A percentile compares a stretch with the other conserved stretches of the same genome.
phyloP scores from a whole-genome alignment of 2,329 filamentous ascomycete species.

The Curvularia sp. region DNA sequence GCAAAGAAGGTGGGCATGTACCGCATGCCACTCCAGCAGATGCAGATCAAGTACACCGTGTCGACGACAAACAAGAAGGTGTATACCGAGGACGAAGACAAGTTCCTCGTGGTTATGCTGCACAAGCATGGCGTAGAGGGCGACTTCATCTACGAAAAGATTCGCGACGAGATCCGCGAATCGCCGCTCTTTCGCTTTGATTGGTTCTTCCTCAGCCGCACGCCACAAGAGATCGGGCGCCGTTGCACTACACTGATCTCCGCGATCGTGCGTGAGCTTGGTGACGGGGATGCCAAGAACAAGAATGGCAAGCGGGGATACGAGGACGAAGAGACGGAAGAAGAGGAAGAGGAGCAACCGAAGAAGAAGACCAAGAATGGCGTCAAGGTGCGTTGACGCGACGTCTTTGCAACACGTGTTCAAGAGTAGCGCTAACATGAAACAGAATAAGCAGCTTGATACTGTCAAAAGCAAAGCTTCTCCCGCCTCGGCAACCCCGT shows the following conservation, averaged over 20 bases:
- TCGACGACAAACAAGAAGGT: conserved; percentile 99
- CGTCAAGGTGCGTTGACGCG: conserved; percentile 72
- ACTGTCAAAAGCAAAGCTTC: conserved; percentile 81
- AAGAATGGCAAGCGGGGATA: conserved; percentile 77
- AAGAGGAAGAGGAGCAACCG: conserved; percentile 77
- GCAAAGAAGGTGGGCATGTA: conserved; percentile 96
- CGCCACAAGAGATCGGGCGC: conserved; percentile 88
- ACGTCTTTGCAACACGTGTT: accelerated
- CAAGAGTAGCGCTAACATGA: conserved; percentile 21
- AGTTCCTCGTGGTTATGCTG: conserved; percentile 91
- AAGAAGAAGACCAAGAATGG: conserved; percentile 95
- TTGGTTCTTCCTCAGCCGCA: conserved; percentile 98
- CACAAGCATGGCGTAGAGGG: conserved; percentile 92
- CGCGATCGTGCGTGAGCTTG: conserved; percentile 93
- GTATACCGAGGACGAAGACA: conserved; percentile 97
- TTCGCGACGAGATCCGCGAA: conserved; percentile 96
- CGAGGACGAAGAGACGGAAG: conserved; percentile 83
- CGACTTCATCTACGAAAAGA: conserved; percentile 88
- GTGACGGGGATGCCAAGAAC: conserved; percentile 65
- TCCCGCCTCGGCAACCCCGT: conserved; percentile 76
- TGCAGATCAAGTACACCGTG: conserved; percentile 98
- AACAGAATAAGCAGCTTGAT: conserved; percentile 90
- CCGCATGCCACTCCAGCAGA: conserved; percentile 94
- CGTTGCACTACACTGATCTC: conserved; percentile 93
- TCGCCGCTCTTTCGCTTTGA: conserved; percentile 96